Evolutionary conservation across 2,329 filamentous ascomycete species (phyloP).

Genomic region (Madurella fahalii): DNA sequence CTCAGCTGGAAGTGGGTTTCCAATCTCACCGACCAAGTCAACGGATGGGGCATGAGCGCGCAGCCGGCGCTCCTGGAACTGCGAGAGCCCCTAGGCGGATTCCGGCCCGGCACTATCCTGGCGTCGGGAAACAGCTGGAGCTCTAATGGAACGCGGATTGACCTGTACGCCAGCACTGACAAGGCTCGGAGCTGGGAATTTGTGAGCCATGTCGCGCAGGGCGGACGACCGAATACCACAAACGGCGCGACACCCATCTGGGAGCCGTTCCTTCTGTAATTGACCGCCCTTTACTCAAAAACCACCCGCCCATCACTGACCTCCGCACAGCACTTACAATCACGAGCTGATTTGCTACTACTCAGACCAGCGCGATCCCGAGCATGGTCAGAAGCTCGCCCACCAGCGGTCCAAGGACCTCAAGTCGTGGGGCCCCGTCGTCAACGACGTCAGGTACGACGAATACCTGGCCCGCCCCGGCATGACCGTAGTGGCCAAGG

Average conservation of each 20-base stretch:
- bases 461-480: constrained; percentile 61
- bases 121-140: constrained; percentile 57
- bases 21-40: constrained; percentile 58
- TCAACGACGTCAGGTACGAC: constrained; percentile 61
- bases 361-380: constrained; percentile 64
- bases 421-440: constrained; percentile 52
- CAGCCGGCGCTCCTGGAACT: constrained; percentile 66
- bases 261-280: constrained; percentile 61
- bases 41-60: constrained; percentile 62
- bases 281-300: background rate
- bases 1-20: constrained; percentile 59
- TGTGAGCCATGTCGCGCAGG: constrained; percentile 59
- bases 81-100: constrained; percentile 52
- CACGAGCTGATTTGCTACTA: constrained; percentile 63
- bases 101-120: constrained; percentile 58
- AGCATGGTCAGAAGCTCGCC: constrained; percentile 64
- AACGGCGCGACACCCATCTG: constrained; percentile 66
- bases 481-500: constrained; percentile 51
- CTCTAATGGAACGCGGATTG: constrained; percentile 61
- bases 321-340: constrained; percentile 44
- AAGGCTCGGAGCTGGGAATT: constrained; percentile 61
- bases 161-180: constrained; percentile 63
- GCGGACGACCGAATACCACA: constrained; percentile 55
- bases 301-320: background rate
- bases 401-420: constrained; percentile 61